phyloP scores from a whole-genome alignment of 2,329 filamentous ascomycete species.

The Colletotrichum australisinense region DNA sequence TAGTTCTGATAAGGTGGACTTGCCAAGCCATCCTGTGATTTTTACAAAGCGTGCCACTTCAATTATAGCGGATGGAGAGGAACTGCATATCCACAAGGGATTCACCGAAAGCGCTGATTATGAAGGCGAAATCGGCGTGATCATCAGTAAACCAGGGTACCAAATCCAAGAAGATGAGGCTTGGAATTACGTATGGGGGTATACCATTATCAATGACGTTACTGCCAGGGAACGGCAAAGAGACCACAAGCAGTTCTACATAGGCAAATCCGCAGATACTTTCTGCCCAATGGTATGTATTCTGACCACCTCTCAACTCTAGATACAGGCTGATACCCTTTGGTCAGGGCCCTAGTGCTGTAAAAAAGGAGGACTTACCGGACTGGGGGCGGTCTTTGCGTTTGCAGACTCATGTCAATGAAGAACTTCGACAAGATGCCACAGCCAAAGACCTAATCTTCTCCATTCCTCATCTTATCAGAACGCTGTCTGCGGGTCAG shows the following conservation, averaged over 20 bases:
- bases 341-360: constrained; percentile 60
- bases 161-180: constrained; percentile 56
- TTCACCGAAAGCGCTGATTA: constrained; percentile 65
- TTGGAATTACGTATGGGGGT: constrained; percentile 65
- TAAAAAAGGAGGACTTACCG: constrained; percentile 57
- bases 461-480: constrained; percentile 53
- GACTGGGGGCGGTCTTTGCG: constrained; percentile 45
- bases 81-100: constrained; percentile 55
- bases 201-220: constrained; percentile 66
- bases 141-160: constrained; percentile 62
- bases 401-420: constrained; percentile 58
- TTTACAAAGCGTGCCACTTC: constrained; percentile 66
- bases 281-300: constrained; percentile 63
- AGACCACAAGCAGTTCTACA: constrained; percentile 70
- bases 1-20: constrained; percentile 63
- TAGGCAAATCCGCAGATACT: constrained; percentile 67
- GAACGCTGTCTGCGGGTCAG: constrained; percentile 52
- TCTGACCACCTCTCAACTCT: rapidly evolving
- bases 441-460: constrained; percentile 60
- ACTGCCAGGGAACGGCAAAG: constrained; percentile 62
- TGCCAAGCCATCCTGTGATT: constrained; percentile 65
- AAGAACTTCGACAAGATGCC: constrained; percentile 56
- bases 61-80: constrained; percentile 60
- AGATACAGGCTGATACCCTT: background rate
- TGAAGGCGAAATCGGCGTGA: constrained; percentile 67